These are phyloP conservation scores for Jatropha podagrica DNA, from an alignment of 441 rosid species.

Conservation along the genomic window DNA sequence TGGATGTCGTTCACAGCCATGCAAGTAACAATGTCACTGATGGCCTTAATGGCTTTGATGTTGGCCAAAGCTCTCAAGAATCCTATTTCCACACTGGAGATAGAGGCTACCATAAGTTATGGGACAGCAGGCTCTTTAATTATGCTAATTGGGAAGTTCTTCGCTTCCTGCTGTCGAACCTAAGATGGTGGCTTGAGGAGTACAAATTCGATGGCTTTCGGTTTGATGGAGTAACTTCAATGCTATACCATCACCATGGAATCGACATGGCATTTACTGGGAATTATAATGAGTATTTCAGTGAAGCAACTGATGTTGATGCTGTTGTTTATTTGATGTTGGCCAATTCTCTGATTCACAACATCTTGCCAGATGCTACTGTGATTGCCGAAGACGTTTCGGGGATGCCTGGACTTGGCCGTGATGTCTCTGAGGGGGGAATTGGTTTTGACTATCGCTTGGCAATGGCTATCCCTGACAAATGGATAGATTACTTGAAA, in stretches of 20 bases:
- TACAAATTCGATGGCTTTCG: slow-evolving; percentile 80
- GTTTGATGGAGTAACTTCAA: slow-evolving; percentile 83
- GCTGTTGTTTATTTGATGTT: slow-evolving; percentile 84
- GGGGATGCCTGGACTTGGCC: slow-evolving; percentile 86
- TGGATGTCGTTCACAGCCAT: slow-evolving; percentile 87
- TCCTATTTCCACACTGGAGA: slow-evolving; percentile 82
- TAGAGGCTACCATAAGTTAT: slow-evolving; percentile 68
- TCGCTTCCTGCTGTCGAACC: slow-evolving; percentile 77
- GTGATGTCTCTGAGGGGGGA: slow-evolving; percentile 61
- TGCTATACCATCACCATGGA: slow-evolving; percentile 89
- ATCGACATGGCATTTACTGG: slow-evolving; percentile 67
- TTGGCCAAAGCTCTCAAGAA: slow-evolving; percentile 73
- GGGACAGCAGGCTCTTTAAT: slow-evolving; percentile 86
- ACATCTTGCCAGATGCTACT: slow-evolving; percentile 65
- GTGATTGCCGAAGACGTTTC: slow-evolving; percentile 90
- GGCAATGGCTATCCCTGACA: slow-evolving; percentile 91
- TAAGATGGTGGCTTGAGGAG: slow-evolving; percentile 90
- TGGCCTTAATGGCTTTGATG: slow-evolving; percentile 87
- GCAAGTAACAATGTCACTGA: slow-evolving; percentile 77
- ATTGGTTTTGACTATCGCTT: slow-evolving; percentile 74
- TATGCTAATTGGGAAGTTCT: slow-evolving; percentile 91
- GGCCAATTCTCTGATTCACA: slow-evolving; percentile 64
- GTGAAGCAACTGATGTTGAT: slow-evolving; percentile 76
- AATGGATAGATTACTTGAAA: slow-evolving; percentile 82
- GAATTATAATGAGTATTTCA: slow-evolving; percentile 65